phyloP scores from a whole-genome alignment of 768 basidiomycete species.

The Suillus alpinus region DNA sequence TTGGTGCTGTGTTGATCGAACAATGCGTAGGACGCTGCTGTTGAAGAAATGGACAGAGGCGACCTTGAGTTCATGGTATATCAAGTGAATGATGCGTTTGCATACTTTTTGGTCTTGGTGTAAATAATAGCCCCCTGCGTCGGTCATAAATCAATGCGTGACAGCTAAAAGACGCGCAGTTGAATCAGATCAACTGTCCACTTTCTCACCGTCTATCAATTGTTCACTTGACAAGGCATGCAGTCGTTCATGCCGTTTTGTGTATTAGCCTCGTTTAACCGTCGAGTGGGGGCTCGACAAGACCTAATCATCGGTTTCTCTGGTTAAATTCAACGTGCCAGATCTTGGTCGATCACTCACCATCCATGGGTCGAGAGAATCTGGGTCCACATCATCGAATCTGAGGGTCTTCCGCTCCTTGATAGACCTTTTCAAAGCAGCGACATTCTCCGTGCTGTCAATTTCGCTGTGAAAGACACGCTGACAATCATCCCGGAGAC shows the following conservation, averaged over 20 bases:
- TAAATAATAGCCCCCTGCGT: not conserved
- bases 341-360: not conserved
- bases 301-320: not conserved
- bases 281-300: not conserved
- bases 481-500: not conserved
- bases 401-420: not conserved
- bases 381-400: not conserved
- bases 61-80: not conserved
- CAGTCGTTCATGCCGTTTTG: not conserved
- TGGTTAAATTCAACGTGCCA: not conserved
- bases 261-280: not conserved
- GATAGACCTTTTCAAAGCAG: not conserved
- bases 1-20: not conserved
- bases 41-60: not conserved
- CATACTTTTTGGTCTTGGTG: not conserved
- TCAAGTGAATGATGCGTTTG: not conserved
- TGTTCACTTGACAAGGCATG: too few relatives aligned
- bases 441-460: conserved; percentile 1
- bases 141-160: not conserved
- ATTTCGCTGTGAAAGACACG: conserved; percentile 6
- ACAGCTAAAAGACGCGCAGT: not conserved
- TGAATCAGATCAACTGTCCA: not conserved
- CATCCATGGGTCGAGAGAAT: not conserved
- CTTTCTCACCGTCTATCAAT: too few relatives aligned
- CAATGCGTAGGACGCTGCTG: not conserved